Evolutionary conservation across 139 green algal species (phyloP), one percentile per base, ranked within the genome.

Genomic region (Chlorella sorokiniana): DNA sequence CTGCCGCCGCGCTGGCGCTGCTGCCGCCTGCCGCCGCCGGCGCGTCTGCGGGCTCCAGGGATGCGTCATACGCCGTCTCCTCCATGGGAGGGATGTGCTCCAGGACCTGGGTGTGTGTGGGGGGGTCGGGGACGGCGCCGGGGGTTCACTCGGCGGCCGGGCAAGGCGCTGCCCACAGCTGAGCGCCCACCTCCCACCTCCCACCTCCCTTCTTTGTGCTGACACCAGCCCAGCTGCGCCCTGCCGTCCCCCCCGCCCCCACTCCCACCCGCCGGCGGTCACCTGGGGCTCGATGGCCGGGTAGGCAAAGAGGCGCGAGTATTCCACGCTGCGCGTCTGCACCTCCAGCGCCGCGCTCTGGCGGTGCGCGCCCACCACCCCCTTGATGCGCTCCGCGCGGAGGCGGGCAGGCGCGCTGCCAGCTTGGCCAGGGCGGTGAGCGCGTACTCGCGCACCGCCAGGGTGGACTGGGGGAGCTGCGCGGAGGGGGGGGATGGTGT

Each of bases 71-170:
- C 54, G 92, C 84, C 29, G 81, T 82, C 83, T 97, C 95, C 68
- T 98, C 93, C 76, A 98, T 71, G 2, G 95, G 85, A 1, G 96
- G 96, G 87, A 99, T 99, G 84, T 89, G 93, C 86, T 99, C 96
- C 79, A 98, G 85, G 67, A 99, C 89, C 72, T 81, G 69, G 1
- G 23, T 25, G 65, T 25, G 48, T 56, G 48, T 56, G 33, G 29
- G 20, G 54, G 35, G 40, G 5, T 23, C 6, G 23, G 56, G 29
- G 11, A n/a, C n/a, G n/a, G n/a, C n/a, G n/a, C n/a, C n/a, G n/a
- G n/a, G n/a, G n/a, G n/a, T n/a, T n/a, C n/a, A n/a, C n/a, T n/a
- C n/a, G n/a, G n/a, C n/a, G n/a, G n/a, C n/a, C n/a, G n/a, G n/a
- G n/a, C n/a, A n/a, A n/a, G n/a, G n/a, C n/a, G n/a, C n/a, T n/a